Evolutionary conservation across 805 yeast species (phyloP), one percentile per base, ranked within the genome.

Genomic region (Jamesozyma gamospora): DNA sequence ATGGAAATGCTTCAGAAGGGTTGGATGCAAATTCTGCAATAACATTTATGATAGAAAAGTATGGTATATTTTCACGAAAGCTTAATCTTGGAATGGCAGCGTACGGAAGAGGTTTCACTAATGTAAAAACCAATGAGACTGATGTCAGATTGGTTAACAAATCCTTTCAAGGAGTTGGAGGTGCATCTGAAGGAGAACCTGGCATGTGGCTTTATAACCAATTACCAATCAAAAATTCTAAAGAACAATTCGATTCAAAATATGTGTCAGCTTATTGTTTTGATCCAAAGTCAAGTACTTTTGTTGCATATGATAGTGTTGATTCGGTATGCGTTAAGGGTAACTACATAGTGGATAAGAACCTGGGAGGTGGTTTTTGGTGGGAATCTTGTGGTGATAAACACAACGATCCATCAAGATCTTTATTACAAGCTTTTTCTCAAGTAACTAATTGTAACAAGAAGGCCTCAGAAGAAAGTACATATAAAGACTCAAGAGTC

Each of bases 321-420:
- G 63, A 66, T 4, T 68, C 80, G 2, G 74, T 72, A 2, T 50
- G 55, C 8, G 49, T 50, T 14, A 92, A 90, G 56, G 86, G 85
- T 0, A 50, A 63, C 24, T 86, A 74, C 49, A 75, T 81, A 7
- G 49, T 46, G 30, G 48, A 58, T 16, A 57, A 63, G 6, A 52
- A 64, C 0, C 62, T 87, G 9, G 94, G 80, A 0, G 97, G 98
- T 0, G 95, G 83, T 0, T 79, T 92, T 75, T 88, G 84, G 80
- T 90, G 97, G 97, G 96, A 90, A 51, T 79, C 95, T 0, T 71
- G 79, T 41, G 95, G 95, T 2, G 95, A 86, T 52, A 51, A 60
- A 2, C 53, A 60, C 35, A 27, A 29, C 2, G 49, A 64, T 34
- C 48, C 51, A 2, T 39, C 51, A 1, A 50, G 65, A 28, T 72